Evolutionary conservation across 2,329 filamentous ascomycete genomes (phyloP), one percentile per base, ranked within the genome.

Genomic region (Hypoxylon sp.): DNA sequence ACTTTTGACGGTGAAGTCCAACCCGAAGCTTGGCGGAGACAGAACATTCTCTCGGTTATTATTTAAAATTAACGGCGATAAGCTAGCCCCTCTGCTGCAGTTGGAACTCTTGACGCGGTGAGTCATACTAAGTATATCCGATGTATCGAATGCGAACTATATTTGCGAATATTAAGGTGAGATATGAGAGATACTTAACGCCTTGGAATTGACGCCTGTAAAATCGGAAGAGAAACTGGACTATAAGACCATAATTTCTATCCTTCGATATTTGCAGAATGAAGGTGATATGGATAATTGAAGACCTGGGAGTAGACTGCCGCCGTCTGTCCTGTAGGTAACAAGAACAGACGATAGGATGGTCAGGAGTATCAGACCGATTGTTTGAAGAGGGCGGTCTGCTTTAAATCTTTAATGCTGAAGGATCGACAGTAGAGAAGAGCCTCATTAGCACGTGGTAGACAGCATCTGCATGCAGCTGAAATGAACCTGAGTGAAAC

Each of bases 401-500:
- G 35, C 47, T 37, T 51, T 46, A 48, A 19, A 44, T 46, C 17
- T 61, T 8, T 17, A 37, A 37, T 60, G 24, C 42, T 51, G 9
- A 46, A 47, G 52, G 65, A 67, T 58, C 55, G 35, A 59, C 57
- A 26, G 48, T 48, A 17, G 31, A 31, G 29, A 33, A 55, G 39
- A 59, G 35, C 22, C 59, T 67, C 54, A 33, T 19, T 42, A 39
- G 63, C 67, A 70, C 63, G 67, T 70, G 67, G 39, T 64, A 26
- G 19, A 64, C 48, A 33, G 39, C 33, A 51, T 57, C 59, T 63
- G 59, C 55, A 67, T 67, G 55, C 48, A 48, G 54, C 55, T 42
- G 39, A 42, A 37, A 33, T 58, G 53, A 46, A 29, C 33, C 42
- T 35, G 29, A 57, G 35, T 50, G 22, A 11, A 47, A 66, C 29